These are phyloP conservation scores for Hyphodiscus sp. DNA, from an alignment of 2,329 filamentous ascomycete species.

Conservation along the genomic window DNA sequence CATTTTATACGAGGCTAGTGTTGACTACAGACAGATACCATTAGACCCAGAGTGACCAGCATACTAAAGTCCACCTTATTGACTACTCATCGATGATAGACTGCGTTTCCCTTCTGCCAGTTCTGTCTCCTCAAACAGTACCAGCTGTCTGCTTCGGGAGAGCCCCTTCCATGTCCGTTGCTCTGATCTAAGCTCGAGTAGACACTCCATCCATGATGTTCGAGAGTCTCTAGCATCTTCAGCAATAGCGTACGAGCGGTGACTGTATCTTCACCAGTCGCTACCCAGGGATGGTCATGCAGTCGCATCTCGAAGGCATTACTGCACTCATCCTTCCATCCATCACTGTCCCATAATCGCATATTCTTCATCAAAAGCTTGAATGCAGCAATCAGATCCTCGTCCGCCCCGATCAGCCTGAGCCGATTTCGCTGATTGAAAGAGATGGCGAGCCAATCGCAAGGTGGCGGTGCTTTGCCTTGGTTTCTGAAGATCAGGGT, in stretches of 20 bases:
- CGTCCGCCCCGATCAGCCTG: slow-evolving; percentile 29
- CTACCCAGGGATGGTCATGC: slow-evolving; percentile 29
- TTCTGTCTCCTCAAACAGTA: slow-evolving; percentile 18
- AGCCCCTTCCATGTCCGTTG: slow-evolving; percentile 14
- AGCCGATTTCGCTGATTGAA: slow-evolving; percentile 30
- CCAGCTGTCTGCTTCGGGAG: slow-evolving; percentile 20
- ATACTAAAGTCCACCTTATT: no score
- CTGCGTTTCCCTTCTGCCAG: slow-evolving; percentile 19
- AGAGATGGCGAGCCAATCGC: slow-evolving; percentile 33
- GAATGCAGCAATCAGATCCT: slow-evolving; percentile 17
- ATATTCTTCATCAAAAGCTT: slow-evolving; percentile 12
- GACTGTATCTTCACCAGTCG: slow-evolving; percentile 31
- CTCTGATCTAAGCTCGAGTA: slow-evolving; percentile 34
- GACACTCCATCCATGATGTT: slow-evolving; percentile 33
- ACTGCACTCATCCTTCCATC: slow-evolving; percentile 19
- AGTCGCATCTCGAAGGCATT: slow-evolving; percentile 30
- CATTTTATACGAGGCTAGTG: no score
- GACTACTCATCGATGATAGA: slow-evolving; percentile 23
- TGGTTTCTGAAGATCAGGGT: slow-evolving; percentile 34
- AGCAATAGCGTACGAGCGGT: slow-evolving; percentile 30
- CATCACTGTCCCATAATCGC: slow-evolving; percentile 15
- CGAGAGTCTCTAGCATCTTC: slow-evolving; percentile 30
- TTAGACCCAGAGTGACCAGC: no score
- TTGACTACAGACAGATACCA: no score
- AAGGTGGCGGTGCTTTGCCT: slow-evolving; percentile 27